phyloP scores from a whole-genome alignment of 1,284 basidiomycete species.

The Exobasidium rhododendri region DNA sequence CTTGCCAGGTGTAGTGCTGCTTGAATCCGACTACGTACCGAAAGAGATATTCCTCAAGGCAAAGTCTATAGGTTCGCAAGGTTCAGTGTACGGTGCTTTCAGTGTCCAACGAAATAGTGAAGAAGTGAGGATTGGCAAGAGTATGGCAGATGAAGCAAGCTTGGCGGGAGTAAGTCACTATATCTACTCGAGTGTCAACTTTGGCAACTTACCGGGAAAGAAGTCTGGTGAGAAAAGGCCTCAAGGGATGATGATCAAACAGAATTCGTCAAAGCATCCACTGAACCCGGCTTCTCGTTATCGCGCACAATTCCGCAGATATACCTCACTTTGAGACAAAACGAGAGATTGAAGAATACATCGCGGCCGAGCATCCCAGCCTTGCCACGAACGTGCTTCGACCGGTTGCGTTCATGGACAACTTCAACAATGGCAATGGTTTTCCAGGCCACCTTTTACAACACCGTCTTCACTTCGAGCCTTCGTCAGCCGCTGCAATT shows the following conservation, averaged over 20 bases:
- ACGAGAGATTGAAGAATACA: conserved; percentile 5
- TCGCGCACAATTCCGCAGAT: too few species aligned
- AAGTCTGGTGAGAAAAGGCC: too few species aligned
- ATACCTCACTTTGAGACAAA: conserved; percentile 11
- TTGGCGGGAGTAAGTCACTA: neutral
- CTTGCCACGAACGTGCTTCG: neutral
- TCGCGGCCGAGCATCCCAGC: neutral
- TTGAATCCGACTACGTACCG: neutral
- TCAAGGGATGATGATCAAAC: too few species aligned
- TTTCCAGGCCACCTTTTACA: neutral
- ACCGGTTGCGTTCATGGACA: conserved; percentile 11
- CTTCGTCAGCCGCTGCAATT: neutral
- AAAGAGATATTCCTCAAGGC: neutral
- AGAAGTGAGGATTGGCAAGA: neutral
- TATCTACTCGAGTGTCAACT: conserved; percentile 5
- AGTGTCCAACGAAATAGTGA: neutral
- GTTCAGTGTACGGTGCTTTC: conserved; percentile 7
- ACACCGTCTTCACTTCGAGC: neutral
- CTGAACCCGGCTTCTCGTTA: too few species aligned
- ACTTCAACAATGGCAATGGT: neutral
- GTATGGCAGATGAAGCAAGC: conserved; percentile 5
- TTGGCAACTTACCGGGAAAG: neutral
- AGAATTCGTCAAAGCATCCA: too few species aligned
- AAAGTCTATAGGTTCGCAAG: neutral
- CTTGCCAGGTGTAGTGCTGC: neutral